Evolutionary conservation across 2,329 filamentous ascomycete species (phyloP).

Genomic region (Pleurostoma richardsiae): DNA sequence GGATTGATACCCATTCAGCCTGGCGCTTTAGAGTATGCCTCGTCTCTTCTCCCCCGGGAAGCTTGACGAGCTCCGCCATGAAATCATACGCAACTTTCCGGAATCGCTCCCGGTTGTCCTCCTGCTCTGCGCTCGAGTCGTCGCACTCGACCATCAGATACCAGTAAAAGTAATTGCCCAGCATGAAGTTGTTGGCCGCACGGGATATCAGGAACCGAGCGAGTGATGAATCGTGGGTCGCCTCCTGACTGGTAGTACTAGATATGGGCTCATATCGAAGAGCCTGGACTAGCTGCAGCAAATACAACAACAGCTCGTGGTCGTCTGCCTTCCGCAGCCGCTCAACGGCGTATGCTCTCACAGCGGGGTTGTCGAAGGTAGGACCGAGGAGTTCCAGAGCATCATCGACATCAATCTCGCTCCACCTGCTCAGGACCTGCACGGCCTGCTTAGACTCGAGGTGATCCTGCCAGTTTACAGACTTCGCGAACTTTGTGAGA

Average conservation of each 20-base stretch:
- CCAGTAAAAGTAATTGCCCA: constrained; percentile 97
- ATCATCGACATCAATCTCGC: constrained; percentile 94
- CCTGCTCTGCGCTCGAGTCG: constrained; percentile 71
- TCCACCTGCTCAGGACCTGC: constrained; percentile 88
- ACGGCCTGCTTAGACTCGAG: constrained; percentile 85
- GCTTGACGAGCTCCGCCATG: constrained; percentile 78
- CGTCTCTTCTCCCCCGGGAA: constrained; percentile 63
- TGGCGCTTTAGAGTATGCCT: constrained; percentile 77
- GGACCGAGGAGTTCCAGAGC: constrained; percentile 90
- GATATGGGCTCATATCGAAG: constrained; percentile 86
- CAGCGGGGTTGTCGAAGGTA: constrained; percentile 81
- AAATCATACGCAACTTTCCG: constrained; percentile 94
- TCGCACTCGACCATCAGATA: constrained; percentile 98
- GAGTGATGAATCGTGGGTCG: constrained; percentile 72
- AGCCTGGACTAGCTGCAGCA: constrained; percentile 91
- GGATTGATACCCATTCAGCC: constrained; percentile 80
- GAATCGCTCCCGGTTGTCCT: constrained; percentile 78
- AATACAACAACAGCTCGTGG: constrained; percentile 82
- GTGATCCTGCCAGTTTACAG: constrained; percentile 86
- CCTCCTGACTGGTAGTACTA: constrained; percentile 55
- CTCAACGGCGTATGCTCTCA: constrained; percentile 90
- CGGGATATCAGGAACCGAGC: constrained; percentile 85
- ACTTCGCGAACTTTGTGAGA: constrained; percentile 96
- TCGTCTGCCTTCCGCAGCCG: constrained; percentile 89
- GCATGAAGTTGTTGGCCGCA: constrained; percentile 79